Percentiles rank a stretch among this genome's conserved stretches.
phyloP scores from a whole-genome alignment of 2,329 filamentous ascomycete genomes.

The Pseudogymnoascus sp. region DNA sequence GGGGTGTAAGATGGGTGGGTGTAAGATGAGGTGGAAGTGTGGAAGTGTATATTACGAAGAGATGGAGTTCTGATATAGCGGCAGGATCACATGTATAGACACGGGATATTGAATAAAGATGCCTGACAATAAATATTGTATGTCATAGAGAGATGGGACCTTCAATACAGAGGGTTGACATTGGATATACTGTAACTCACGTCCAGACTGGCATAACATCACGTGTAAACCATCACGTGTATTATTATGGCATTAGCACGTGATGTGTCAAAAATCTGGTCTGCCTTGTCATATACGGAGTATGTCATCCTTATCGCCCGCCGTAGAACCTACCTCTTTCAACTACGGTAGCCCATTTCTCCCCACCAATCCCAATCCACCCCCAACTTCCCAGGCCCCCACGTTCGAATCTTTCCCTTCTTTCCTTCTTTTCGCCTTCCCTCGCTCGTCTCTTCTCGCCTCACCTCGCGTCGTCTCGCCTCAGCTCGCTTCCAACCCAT shows the following conservation, averaged over 20 bases:
- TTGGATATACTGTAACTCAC: background rate
- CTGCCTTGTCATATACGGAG: no score
- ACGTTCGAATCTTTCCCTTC: background rate
- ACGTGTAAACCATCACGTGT: background rate
- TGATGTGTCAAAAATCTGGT: background rate
- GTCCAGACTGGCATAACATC: background rate
- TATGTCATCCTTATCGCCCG: background rate
- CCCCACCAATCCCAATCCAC: background rate
- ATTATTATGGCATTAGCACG: background rate
- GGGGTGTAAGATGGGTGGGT: constrained; percentile 13
- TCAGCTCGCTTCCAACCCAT: background rate
- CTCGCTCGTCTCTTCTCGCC: constrained; percentile 1
- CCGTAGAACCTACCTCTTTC: background rate
- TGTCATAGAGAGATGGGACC: background rate
- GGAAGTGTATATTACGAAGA: background rate
- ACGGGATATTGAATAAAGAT: no score
- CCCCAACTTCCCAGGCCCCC: background rate
- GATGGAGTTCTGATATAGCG: background rate
- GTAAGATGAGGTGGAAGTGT: background rate
- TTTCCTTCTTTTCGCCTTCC: constrained; percentile 2
- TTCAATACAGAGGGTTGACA: background rate
- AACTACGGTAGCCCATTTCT: background rate
- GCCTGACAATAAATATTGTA: no score
- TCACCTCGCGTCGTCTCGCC: constrained; percentile 2
- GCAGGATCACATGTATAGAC: background rate